Evolutionary conservation across 1,284 basidiomycete genomes (phyloP), one percentile per base, ranked within the genome.

Genomic region (Pseudozyma tsukubaensis): DNA sequence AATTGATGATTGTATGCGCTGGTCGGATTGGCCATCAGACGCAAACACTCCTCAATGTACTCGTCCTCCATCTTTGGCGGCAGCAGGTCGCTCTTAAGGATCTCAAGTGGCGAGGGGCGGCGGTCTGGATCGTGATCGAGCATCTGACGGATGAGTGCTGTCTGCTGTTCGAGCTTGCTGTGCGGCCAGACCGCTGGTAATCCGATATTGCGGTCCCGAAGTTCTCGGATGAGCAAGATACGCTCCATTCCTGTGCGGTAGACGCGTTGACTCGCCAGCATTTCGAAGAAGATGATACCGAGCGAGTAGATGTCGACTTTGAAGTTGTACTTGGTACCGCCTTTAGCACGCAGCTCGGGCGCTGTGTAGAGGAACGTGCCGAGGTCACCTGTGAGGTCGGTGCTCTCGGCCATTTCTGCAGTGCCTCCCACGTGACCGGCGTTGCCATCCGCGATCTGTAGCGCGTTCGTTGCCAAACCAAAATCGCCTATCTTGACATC

Each of bases 251-350:
- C 91, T 0, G 95, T 97, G n/a, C 89, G 88, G 86, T 97, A 96
- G 39, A 78, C 75, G 3, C 78, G 70, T 52, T 81, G 79, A 79
- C 86, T 82, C 50, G 92, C 94, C 83, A 94, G 94, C 94, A 97
- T 97, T 86, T 98, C 95, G 81, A 98, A 98, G 85, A 97, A 96
- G 32, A 97, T 94, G 78, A 98, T 91, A 12, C 83, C 95, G 6
- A 97, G 89, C 80, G 93, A 95, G 83, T 97, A 98, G 88, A 98
- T 91, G 83, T 98, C 95, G 4, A 94, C 94, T 83, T 97, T 94
- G 57, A 88, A 90, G 76, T 92, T 85, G 67, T 84, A 91, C 50
- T 90, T 88, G 18, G 89, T 88, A 0, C 89, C 89, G 78, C 85
- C 63, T 35, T 76, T 77, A 18, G 65, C 50, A 11, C 78, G 70